Base-by-base conservation (phyloP, 176 grass and related monocot species). In the Hordeum vulgare region DNA sequence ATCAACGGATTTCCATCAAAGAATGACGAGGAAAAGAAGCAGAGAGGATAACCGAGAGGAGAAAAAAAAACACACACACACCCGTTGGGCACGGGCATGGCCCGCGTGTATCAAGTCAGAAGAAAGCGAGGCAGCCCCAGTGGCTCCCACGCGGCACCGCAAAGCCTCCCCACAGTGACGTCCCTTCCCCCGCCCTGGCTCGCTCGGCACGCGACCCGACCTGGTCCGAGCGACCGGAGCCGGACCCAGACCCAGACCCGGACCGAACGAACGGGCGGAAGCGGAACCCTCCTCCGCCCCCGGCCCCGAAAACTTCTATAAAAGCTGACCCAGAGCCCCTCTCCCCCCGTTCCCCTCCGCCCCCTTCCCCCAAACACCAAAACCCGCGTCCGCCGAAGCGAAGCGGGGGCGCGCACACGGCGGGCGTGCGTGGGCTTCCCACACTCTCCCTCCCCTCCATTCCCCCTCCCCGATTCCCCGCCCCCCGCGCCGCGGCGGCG, bases 361-460 rank as follows among this genome's bases (percentile, higher is more conserved):
- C 40, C 10, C 54, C 8, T 10, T 37, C 28, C 31, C 68, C 51
- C 25, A 44, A 70, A 77, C 51, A 27, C 74, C 84, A 75, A 80
- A 90, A 26, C 80, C 84, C 89, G 44, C 65, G 45, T 79, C 80
- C 89, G 61, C 28, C 80, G 88, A 82, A 1, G 45, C 49, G 17
- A 54, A 79, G 88, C 79, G 83, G 88, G 82, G 82, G 79, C 44
- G 60, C 60, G 15, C 76, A 13, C 70, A 11, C 61, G 51, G 17
- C 79, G 59, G 33, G 34, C 26, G 81, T 39, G 66, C 66, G 34
- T n/a, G 57, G 17, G 57, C 25, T 74, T 49, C 51, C 72, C 35
- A 72, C 84, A 61, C 89, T 61, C 71, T 20, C 68, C 26, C 11
- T 74, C 37, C 25, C 62, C n/a, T 24, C 41, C 20, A 4, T 37